Conservation (phyloP, 2,329 filamentous ascomycete genomes). For the Lecanicillium sp. region DNA sequence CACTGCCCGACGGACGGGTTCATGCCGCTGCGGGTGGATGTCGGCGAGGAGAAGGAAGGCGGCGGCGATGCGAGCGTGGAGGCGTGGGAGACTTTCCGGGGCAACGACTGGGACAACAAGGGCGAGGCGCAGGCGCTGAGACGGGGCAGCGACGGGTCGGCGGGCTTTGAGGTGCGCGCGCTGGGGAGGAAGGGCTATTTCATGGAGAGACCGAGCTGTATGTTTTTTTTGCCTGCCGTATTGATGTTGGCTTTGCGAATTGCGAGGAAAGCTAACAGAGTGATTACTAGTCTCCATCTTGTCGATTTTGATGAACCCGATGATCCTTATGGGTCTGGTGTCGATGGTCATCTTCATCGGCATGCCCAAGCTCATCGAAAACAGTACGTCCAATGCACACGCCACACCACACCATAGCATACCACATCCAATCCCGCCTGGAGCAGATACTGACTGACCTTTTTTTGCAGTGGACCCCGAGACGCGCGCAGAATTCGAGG, state of each 20-base stretch:
- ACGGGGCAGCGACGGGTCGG: conserved; percentile 27
- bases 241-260: not conserved
- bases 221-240: conserved; percentile 31
- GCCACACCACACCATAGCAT: not conserved
- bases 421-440: conserved; percentile 1
- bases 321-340: conserved; percentile 87
- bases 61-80: conserved; percentile 39
- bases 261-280: conserved; percentile 4
- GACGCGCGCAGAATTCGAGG: conserved; percentile 85
- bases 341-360: conserved; percentile 80
- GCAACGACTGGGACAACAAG: conserved; percentile 84
- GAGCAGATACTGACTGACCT: conserved; percentile 17
- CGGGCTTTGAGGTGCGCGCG: conserved; percentile 55
- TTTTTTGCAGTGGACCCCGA: conserved; percentile 80
- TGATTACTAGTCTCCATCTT: conserved; percentile 62
- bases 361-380: conserved; percentile 93
- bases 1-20: conserved; percentile 71
- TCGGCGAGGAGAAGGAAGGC: conserved; percentile 36
- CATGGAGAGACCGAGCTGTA: conserved; percentile 67
- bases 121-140: conserved; percentile 54
- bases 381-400: conserved; percentile 66
- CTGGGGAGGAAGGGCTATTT: conserved; percentile 68
- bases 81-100: conserved; percentile 80
- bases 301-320: conserved; percentile 83
- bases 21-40: conserved; percentile 73